Percentiles rank a stretch among this genome's conserved stretches.
Conservation (phyloP, 129 eudicot species). For the Flaveria robusta region DNA sequence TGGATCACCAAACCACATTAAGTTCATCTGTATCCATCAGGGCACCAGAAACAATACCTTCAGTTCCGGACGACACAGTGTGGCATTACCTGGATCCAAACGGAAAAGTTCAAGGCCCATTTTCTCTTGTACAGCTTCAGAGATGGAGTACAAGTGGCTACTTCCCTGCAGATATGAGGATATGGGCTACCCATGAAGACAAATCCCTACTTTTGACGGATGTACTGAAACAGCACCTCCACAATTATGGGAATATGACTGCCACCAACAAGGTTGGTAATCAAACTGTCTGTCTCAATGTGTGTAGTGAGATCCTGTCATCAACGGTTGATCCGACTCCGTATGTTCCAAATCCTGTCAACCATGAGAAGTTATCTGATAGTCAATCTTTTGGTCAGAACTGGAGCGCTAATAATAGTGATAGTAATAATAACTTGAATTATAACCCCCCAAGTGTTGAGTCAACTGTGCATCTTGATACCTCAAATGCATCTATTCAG, state of each 20-base stretch:
- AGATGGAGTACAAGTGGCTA: constrained; percentile 86
- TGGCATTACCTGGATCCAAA: constrained; percentile 98
- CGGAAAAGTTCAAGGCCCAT: constrained; percentile 94
- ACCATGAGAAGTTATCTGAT: constrained; percentile 37
- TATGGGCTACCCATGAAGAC: constrained; percentile 68
- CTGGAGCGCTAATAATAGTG: constrained; percentile 31
- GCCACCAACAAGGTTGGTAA: constrained; percentile 19
- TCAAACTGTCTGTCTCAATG: constrained; percentile 28
- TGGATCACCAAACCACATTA: constrained; percentile 42
- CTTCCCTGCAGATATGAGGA: constrained; percentile 75
- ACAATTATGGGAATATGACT: constrained; percentile 11
- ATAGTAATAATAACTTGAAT: constrained; percentile 34
- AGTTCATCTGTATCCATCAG: constrained; percentile 41
- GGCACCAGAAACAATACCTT: constrained; percentile 47
- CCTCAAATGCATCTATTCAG: background rate
- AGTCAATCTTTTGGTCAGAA: constrained; percentile 56
- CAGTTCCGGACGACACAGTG: constrained; percentile 33
- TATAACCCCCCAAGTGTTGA: constrained; percentile 29
- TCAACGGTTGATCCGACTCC: constrained; percentile 19
- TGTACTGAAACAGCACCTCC: constrained; percentile 53
- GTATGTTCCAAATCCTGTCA: constrained; percentile 21
- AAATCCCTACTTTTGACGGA: constrained; percentile 66
- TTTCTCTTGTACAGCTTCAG: constrained; percentile 76
- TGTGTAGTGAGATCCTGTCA: constrained; percentile 32
- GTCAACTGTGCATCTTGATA: constrained; percentile 28